These are phyloP conservation scores for Acanthamoeba triangularis DNA, from an alignment of 208 protist species.

Conservation along the genomic window DNA sequence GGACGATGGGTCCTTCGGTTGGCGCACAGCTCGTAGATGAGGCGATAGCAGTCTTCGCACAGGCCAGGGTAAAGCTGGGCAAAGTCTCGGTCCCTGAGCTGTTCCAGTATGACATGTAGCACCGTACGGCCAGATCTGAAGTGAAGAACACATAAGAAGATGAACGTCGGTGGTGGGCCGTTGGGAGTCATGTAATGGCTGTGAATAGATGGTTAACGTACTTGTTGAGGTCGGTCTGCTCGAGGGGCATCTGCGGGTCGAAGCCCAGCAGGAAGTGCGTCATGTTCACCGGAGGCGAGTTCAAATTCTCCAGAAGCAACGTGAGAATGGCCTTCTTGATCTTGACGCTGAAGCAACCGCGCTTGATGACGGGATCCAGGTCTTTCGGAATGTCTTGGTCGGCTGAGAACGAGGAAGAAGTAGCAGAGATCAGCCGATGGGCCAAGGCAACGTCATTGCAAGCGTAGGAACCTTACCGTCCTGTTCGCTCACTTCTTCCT, in stretches of 20 bases:
- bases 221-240: constrained; percentile 57
- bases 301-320: constrained; percentile 50
- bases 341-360: background rate
- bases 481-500: background rate
- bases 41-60: constrained; percentile 51
- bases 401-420: background rate
- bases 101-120: constrained; percentile 35
- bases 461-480: background rate
- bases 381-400: background rate
- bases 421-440: background rate
- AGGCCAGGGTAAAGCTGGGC: background rate
- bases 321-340: constrained; percentile 66
- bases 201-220: background rate
- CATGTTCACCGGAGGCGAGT: constrained; percentile 25
- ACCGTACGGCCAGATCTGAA: constrained; percentile 9
- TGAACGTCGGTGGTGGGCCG: background rate
- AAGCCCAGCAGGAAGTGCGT: constrained; percentile 72
- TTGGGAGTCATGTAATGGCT: background rate
- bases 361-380: background rate
- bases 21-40: constrained; percentile 61
- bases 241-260: constrained; percentile 8
- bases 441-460: background rate
- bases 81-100: background rate
- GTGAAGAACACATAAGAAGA: background rate
- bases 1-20: background rate